Evolutionary conservation across 129 eudicot species (phyloP).

Genomic region (Chrysanthemum seticuspe): DNA sequence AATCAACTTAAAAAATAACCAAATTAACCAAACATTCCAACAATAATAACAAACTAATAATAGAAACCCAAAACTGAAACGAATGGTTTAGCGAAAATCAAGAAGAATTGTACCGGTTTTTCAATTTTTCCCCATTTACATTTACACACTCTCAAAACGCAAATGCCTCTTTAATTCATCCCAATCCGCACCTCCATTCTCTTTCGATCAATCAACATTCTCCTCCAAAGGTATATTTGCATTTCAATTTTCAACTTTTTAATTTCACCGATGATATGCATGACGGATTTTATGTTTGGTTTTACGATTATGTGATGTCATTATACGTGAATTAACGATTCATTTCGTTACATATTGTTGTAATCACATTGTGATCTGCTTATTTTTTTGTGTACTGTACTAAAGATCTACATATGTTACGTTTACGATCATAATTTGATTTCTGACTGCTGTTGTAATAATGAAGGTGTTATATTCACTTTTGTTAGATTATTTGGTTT

Average conservation of each 20-base stretch:
- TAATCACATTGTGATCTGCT: conserved; percentile 1
- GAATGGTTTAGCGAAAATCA: conserved; percentile 35
- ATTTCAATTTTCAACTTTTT: background rate
- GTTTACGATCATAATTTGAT: conserved; percentile 4
- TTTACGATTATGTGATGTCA: background rate
- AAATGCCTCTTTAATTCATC: background rate
- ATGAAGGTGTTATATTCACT: background rate
- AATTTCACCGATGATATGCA: conserved; percentile 15
- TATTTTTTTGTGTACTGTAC: too few species aligned
- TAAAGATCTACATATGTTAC: background rate
- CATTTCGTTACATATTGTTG: background rate
- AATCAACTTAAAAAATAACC: too few species aligned
- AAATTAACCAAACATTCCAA: too few species aligned
- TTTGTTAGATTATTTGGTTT: too few species aligned
- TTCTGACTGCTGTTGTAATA: background rate
- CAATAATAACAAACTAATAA: conserved; percentile 23
- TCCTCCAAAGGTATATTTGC: conserved; percentile 16
- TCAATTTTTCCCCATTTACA: conserved; percentile 21
- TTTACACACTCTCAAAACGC: conserved; percentile 3
- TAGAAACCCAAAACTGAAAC: conserved; percentile 23
- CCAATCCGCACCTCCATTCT: background rate
- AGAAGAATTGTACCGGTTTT: conserved; percentile 3
- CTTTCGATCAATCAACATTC: conserved; percentile 15
- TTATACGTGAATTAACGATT: conserved; percentile 15
- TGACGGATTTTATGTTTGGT: background rate